These are phyloP conservation scores for Lithocarpus polystachyus DNA, from an alignment of 306 rosid species.

Conservation along the genomic window DNA sequence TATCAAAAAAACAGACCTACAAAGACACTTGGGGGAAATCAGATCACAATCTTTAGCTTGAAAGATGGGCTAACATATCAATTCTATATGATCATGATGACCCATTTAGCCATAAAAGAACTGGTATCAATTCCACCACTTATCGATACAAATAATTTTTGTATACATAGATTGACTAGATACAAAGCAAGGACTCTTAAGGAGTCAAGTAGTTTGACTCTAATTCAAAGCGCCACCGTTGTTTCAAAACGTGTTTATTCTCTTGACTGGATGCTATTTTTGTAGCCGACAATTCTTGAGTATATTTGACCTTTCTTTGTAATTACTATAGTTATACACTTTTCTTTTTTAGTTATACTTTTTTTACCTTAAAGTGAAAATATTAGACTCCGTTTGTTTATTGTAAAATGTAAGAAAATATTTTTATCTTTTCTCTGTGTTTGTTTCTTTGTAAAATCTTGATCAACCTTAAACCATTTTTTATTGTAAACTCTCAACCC, in stretches of 20 bases:
- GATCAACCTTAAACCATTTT: too few relatives aligned
- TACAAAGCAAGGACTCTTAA: constrained; percentile 9
- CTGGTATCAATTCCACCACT: constrained; percentile 4
- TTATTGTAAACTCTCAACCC: too few relatives aligned
- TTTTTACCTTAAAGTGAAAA: too few relatives aligned
- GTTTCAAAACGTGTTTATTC: background rate
- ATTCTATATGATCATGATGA: background rate
- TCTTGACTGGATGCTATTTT: background rate
- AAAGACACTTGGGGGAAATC: background rate
- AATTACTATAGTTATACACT: background rate
- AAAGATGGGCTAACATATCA: background rate
- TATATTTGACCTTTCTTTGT: background rate
- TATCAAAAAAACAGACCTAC: background rate
- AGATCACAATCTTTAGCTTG: background rate
- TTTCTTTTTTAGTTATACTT: too few relatives aligned
- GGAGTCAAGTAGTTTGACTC: constrained; percentile 28
- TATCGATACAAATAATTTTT: background rate
- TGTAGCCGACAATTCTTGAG: too few relatives aligned
- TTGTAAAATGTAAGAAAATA: too few relatives aligned
- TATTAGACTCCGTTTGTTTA: too few relatives aligned
- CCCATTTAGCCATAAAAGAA: background rate
- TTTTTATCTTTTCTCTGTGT: too few relatives aligned
- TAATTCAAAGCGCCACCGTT: background rate
- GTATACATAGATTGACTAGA: constrained; percentile 22
- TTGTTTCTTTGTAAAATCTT: too few relatives aligned